phyloP scores from a whole-genome alignment of 352 stramenopile genomes.

The Peronosclerospora sorghi region DNA sequence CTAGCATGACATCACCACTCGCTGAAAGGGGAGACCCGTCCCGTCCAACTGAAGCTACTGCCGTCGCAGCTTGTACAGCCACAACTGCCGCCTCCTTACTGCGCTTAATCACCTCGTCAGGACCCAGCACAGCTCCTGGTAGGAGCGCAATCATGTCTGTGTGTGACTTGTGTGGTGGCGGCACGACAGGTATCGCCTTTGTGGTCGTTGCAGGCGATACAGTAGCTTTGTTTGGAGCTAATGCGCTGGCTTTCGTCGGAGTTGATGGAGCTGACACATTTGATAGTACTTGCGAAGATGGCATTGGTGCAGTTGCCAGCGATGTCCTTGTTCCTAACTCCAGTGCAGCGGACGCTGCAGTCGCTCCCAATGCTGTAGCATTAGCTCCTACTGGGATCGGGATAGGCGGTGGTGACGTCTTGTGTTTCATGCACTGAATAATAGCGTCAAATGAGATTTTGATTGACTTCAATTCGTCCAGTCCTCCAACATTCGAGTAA shows the following conservation, averaged over 20 bases:
- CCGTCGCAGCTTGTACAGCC: slow-evolving; percentile 57
- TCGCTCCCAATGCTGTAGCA: slow-evolving; percentile 1
- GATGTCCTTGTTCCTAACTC: slow-evolving; percentile 21
- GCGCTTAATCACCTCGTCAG: slow-evolving; percentile 81
- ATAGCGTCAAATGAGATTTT: slow-evolving; percentile 73
- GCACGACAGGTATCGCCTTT: slow-evolving; percentile 25
- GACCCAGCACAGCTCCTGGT: slow-evolving; percentile 32
- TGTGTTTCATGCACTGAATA: slow-evolving; percentile 80
- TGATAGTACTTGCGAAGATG: slow-evolving; percentile 3
- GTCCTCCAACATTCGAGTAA: slow-evolving; percentile 5
- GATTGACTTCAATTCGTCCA: slow-evolving; percentile 72
- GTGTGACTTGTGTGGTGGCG: slow-evolving; percentile 69
- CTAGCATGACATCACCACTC: slow-evolving; percentile 38
- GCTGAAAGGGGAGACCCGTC: slow-evolving; percentile 36
- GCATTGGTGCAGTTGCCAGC: slow-evolving; percentile 19
- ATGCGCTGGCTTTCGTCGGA: slow-evolving; percentile 12
- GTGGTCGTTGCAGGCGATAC: slow-evolving; percentile 3
- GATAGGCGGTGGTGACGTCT: slow-evolving; percentile 59
- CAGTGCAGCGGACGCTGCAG: slow-evolving; percentile 7
- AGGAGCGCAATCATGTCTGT: slow-evolving; percentile 60
- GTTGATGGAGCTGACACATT: slow-evolving; percentile 3
- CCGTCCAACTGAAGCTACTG: slow-evolving; percentile 43
- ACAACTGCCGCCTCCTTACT: slow-evolving; percentile 72
- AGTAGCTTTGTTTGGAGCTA: slow-evolving; percentile 14
- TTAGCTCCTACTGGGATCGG: slow-evolving; percentile 30